phyloP scores from a whole-genome alignment of 306 rosid genomes.

The Lagenaria siceraria region DNA sequence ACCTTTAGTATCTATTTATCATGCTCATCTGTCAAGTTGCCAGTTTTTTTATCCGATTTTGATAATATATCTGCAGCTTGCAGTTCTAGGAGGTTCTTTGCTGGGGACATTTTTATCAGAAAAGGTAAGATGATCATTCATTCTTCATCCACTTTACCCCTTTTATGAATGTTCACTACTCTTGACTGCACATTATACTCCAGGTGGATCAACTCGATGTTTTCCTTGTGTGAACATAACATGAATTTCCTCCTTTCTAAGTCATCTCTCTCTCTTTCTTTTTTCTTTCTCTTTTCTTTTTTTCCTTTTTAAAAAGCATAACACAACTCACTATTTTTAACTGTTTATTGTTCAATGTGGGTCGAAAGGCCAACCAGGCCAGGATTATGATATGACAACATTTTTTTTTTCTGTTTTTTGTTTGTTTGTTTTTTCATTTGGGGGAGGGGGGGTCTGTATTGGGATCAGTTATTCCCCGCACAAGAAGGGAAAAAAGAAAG shows the following conservation, averaged over 20 bases:
- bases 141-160: neutral
- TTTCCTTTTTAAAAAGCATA: too few species aligned
- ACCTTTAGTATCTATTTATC: neutral
- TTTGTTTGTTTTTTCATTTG: neutral
- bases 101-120: slow-evolving; percentile 86
- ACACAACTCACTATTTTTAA: neutral
- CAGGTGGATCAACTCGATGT: neutral
- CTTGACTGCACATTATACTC: neutral
- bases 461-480: neutral
- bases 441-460: neutral
- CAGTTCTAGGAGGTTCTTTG: slow-evolving; percentile 89
- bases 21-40: neutral
- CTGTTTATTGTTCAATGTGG: neutral
- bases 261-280: neutral
- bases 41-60: neutral
- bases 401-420: neutral
- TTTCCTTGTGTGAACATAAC: neutral
- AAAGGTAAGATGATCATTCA: slow-evolving; percentile 49
- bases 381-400: neutral
- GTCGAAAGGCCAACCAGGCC: neutral
- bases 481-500: neutral
- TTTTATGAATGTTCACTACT: neutral
- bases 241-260: neutral
- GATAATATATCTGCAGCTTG: slow-evolving; percentile 40
- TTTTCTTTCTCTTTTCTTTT: neutral